Evolutionary conservation across 2,329 filamentous ascomycete genomes (phyloP).

Genomic region (Colletotrichum zoysiae): DNA sequence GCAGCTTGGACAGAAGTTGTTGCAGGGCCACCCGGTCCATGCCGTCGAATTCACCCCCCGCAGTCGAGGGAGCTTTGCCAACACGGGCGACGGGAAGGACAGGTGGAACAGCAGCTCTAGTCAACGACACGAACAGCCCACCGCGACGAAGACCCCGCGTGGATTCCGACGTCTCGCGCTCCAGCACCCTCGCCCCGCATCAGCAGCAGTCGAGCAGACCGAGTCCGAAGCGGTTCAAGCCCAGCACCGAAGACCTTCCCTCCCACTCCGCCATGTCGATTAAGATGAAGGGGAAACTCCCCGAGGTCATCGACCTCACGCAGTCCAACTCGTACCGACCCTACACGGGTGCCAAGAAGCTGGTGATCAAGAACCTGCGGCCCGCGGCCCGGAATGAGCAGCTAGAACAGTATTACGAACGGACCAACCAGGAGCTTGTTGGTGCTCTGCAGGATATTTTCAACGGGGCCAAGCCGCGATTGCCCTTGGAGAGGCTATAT

Average conservation of each 20-base stretch:
- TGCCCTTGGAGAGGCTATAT: conserved; percentile 90
- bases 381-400: conserved; percentile 68
- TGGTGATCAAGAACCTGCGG: conserved; percentile 94
- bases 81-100: conserved; percentile 41
- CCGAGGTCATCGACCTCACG: conserved; percentile 54
- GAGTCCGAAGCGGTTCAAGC: conserved; percentile 42
- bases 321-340: conserved; percentile 71
- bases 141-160: conserved; percentile 56
- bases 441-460: conserved; percentile 82
- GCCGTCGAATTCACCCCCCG: conserved; percentile 42
- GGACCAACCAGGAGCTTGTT: conserved; percentile 80
- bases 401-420: conserved; percentile 81
- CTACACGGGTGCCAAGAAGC: conserved; percentile 81
- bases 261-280: conserved; percentile 41
- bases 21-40: conserved; percentile 42
- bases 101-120: conserved; percentile 25
- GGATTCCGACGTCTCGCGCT: conserved; percentile 51
- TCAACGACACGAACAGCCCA: conserved; percentile 48
- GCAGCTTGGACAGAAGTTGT: conserved; percentile 43
- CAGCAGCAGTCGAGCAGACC: conserved; percentile 37
- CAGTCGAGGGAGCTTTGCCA: conserved; percentile 42
- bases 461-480: conserved; percentile 68
- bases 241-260: conserved; percentile 28
- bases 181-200: conserved; percentile 43
- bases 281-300: conserved; percentile 56